Percentiles rank a stretch among this genome's conserved stretches.
Evolutionary conservation across 2,329 filamentous ascomycete species (phyloP).

Genomic region (Colletotrichum sp.): DNA sequence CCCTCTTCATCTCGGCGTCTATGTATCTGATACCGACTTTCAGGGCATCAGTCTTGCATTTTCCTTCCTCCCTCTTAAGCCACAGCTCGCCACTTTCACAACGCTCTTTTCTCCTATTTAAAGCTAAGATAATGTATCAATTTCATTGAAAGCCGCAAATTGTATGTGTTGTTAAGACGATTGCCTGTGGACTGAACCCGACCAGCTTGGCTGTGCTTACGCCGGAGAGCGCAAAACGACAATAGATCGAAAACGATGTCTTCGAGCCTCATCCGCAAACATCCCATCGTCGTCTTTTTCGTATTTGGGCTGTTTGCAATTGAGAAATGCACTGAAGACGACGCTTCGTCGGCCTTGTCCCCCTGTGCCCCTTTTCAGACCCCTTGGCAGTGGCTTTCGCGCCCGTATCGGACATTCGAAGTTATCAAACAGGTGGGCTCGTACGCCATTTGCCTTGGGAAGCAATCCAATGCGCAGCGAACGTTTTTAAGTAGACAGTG

Average conservation of each 20-base stretch:
- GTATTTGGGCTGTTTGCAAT: neutral
- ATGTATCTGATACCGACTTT: no score
- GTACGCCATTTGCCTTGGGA: fast-evolving
- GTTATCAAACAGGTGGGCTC: fast-evolving
- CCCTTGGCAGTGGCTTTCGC: neutral
- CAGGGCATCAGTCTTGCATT: no score
- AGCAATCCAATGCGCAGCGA: fast-evolving
- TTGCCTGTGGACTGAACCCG: neutral
- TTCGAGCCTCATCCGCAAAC: neutral
- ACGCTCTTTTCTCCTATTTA: fast-evolving
- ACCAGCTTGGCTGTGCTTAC: no score
- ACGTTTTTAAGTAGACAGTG: neutral
- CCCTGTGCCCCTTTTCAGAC: neutral
- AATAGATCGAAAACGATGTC: fast-evolving
- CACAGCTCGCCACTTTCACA: neutral
- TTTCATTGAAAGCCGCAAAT: neutral
- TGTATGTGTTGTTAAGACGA: no score
- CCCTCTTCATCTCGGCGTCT: no score
- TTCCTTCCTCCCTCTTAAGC: fast-evolving
- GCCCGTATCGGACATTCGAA: neutral
- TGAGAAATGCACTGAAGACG: neutral
- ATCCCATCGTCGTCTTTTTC: fast-evolving
- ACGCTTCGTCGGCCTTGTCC: fast-evolving
- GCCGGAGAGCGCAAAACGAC: no score
- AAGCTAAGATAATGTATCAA: neutral